Percentiles rank a stretch among this genome's conserved stretches.
Conservation (phyloP, 495 filamentous ascomycete genomes). For the Hypoxylon perforatum region DNA sequence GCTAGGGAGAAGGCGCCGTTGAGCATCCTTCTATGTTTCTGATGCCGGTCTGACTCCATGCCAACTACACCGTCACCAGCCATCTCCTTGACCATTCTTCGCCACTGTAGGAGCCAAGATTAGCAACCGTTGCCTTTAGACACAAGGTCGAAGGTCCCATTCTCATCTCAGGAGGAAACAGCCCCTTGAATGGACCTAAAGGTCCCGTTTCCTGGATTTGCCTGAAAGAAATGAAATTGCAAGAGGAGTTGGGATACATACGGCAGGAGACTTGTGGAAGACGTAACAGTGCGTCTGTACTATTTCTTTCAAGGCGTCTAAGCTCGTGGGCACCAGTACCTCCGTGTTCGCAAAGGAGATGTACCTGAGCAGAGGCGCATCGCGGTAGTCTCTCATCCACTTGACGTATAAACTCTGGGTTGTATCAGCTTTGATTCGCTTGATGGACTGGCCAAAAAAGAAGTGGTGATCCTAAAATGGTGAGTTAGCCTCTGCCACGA, state of each 20-base stretch:
- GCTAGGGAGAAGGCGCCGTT: conserved; percentile 5
- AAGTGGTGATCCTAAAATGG: not conserved
- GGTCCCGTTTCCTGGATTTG: too few relatives aligned
- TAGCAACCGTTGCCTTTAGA: too few relatives aligned
- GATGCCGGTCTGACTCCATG: conserved; percentile 32
- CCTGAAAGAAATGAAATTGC: too few relatives aligned
- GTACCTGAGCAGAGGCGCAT: conserved; percentile 22
- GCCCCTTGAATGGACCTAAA: too few relatives aligned
- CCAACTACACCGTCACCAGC: conserved; percentile 26
- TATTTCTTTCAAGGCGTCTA: conserved; percentile 19
- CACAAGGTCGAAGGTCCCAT: too few relatives aligned
- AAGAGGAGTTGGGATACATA: too few relatives aligned
- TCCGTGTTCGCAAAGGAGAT: conserved; percentile 27
- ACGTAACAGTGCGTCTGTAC: conserved; percentile 23
- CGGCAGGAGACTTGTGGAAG: conserved; percentile 21
- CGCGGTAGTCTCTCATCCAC: conserved; percentile 20
- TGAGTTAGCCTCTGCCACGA: not conserved
- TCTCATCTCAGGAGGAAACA: too few relatives aligned
- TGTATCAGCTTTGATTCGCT: not conserved
- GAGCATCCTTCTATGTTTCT: conserved; percentile 22
- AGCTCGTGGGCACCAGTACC: conserved; percentile 15
- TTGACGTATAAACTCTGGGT: conserved; percentile 9
- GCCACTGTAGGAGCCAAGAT: not conserved
- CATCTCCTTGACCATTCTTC: conserved; percentile 15
- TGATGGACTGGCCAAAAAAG: conserved; percentile 14